Base-by-base conservation (phyloP, 768 basidiomycete species). In the Termitomyces sp. region DNA sequence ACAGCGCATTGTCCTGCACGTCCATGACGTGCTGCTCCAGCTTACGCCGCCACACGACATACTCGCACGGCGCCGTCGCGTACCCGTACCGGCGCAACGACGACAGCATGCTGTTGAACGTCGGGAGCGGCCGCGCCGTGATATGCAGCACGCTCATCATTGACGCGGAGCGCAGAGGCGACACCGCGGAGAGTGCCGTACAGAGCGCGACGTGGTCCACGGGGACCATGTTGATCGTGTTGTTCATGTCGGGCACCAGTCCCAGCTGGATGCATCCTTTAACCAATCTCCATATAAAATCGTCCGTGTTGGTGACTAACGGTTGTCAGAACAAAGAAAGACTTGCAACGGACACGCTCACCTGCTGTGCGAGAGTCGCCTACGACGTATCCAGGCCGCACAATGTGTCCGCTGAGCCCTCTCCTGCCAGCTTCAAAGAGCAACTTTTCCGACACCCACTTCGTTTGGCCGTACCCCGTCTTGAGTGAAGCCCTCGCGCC, bases 241-340 rank as follows among this genome's bases (percentile, higher is more conserved):
- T 99, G 77, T 97, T 94, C 71, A 99, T 98, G 68, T 99, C 92
- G 10, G 97, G 97, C 2, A 94, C 87, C 41, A 93, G 82, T 1
- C 95, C 96, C n/a, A 98, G 86, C 69, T 99, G 97, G 37, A 98
- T 80, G 67, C 94, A 98, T n/a, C 97, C 97, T 71, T 98, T 98
- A 68, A 97, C 92, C 71, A 99, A 76, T 3, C 97, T 85, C 96
- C 96, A 98, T 56, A 99, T 84, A 73, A 99, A 99, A 69, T 99
- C 97, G 64, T 99, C 96, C 34, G 97, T 98, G 73, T 99, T 99
- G 13, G 96, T 98, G 4, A 98, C 95, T 93, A n/a, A n/a, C n/a
- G n/a, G n/a, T n/a, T n/a, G n/a, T n/a, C n/a, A n/a, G n/a, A n/a
- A n/a, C n/a, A n/a, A 29, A 6, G 6, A 29, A 29, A 6, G 29